phyloP scores from a whole-genome alignment of 495 filamentous ascomycete genomes.

The Aeminium ludgeri region DNA sequence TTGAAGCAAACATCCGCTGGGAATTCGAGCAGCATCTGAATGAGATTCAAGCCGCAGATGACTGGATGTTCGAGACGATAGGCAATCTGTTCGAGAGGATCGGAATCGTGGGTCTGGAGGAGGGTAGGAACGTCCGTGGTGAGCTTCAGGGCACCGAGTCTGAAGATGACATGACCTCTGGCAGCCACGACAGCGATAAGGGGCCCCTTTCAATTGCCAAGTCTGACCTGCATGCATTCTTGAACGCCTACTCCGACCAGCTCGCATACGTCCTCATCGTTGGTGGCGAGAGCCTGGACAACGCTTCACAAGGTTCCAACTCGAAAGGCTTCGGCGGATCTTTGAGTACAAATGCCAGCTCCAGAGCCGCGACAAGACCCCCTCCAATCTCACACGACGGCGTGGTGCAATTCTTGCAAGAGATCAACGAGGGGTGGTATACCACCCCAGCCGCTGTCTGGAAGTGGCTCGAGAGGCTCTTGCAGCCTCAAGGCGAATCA shows the following conservation, averaged over 20 bases:
- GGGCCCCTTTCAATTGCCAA: slow-evolving; percentile 1
- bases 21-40: slow-evolving; percentile 56
- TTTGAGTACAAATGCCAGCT: background rate
- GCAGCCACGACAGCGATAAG: background rate
- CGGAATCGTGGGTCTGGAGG: slow-evolving; percentile 31
- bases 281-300: slow-evolving; percentile 3
- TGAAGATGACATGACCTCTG: background rate
- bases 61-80: slow-evolving; percentile 55
- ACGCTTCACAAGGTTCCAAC: background rate
- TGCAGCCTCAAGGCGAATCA: slow-evolving; percentile 10
- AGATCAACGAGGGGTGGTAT: slow-evolving; percentile 20
- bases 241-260: slow-evolving; percentile 8
- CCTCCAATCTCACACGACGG: slow-evolving; percentile 8
- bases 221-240: slow-evolving; percentile 4
- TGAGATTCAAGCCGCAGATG: slow-evolving; percentile 50
- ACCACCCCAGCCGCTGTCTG: slow-evolving; percentile 21
- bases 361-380: background rate
- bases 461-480: slow-evolving; percentile 18
- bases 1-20: slow-evolving; percentile 29
- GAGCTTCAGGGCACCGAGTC: background rate
- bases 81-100: slow-evolving; percentile 50
- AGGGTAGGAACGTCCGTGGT: slow-evolving; percentile 5
- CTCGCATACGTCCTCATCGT: slow-evolving; percentile 1
- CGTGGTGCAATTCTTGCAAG: slow-evolving; percentile 12
- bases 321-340: background rate